phyloP scores from a whole-genome alignment of 306 rosid species.

The Dryas alaskensis region DNA sequence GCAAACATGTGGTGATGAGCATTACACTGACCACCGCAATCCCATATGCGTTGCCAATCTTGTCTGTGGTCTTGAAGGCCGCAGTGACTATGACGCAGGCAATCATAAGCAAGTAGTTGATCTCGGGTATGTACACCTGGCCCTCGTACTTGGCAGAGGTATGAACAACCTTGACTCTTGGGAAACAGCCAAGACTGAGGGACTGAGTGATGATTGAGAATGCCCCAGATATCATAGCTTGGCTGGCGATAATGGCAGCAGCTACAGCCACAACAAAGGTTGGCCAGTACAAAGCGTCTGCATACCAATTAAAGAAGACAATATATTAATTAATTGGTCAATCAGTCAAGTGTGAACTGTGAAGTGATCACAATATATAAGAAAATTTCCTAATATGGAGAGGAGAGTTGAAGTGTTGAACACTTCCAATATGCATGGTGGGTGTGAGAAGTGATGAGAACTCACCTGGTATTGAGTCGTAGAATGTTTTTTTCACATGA shows the following conservation, averaged over 20 bases:
- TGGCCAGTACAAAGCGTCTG: constrained; percentile 80
- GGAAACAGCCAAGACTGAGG: constrained; percentile 68
- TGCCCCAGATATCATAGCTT: constrained; percentile 84
- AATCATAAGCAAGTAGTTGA: constrained; percentile 68
- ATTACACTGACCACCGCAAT: constrained; percentile 72
- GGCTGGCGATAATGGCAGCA: constrained; percentile 77
- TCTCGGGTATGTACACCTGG: constrained; percentile 74
- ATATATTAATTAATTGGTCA: neutral
- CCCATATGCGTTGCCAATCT: constrained; percentile 74
- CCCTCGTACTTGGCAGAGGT: constrained; percentile 66
- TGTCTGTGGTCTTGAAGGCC: constrained; percentile 61
- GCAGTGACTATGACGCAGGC: constrained; percentile 56
- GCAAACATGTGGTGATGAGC: constrained; percentile 53
- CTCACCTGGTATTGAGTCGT: constrained; percentile 44
- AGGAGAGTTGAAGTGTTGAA: too few species aligned
- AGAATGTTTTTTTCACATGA: constrained; percentile 35
- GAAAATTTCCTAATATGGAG: too few species aligned
- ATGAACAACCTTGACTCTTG: constrained; percentile 63
- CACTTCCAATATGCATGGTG: neutral
- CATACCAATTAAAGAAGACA: neutral
- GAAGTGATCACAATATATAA: too few species aligned
- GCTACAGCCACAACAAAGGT: constrained; percentile 67
- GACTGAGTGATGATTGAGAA: constrained; percentile 70
- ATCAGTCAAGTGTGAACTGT: neutral
- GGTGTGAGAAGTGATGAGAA: neutral